Base-by-base conservation (phyloP, 139 green algal species). In the Tetradesmus obliquus region DNA sequence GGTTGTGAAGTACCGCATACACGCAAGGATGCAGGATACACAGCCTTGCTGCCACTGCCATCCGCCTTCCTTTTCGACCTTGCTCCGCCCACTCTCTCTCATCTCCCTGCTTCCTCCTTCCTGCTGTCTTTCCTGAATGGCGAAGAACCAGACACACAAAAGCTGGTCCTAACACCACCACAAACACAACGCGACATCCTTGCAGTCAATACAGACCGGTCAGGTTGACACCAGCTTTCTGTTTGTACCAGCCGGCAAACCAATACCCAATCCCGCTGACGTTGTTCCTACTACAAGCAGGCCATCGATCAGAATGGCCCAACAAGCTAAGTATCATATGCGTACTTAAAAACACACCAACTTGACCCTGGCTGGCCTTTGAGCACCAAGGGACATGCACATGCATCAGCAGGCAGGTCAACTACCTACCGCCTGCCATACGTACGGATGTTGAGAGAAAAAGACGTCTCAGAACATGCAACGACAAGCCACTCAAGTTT, bases 301-400 rank as follows among this genome's bases (percentile, higher is more conserved):
- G 66, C 66, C 66, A 76, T 76, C 66, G n/a, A 76, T 76, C 66
- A 76, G 66, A 76, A 76, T 76, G 66, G 12, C 66, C 66, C 15
- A 76, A 76, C 66, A 76, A 76, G 66, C 66, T 76, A 76, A 24
- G 66, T 76, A 76, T 76, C 66, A 76, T 17, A 76, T 76, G 66
- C 66, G n/a, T 76, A 76, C 66, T 7, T 76, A 5, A 66, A 24
- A 76, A 24, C 17, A 17, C 66, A 17, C 15, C n/a, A 45, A 76
- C 66, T 76, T 3, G 66, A 76, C 66, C 66, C 17, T 76, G 17
- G 66, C n/a, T 76, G 6, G 66, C 66, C 15, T 24, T 24, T 76
- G 17, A 24, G 66, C 66, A 76, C 66, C 66, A 76, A 76, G 66
- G 17, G 66, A 7, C 15, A 76, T 76, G 66, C 66, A 76, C 66